Conservation (phyloP, 352 stramenopile species). For the Phytophthora boehmeriae region DNA sequence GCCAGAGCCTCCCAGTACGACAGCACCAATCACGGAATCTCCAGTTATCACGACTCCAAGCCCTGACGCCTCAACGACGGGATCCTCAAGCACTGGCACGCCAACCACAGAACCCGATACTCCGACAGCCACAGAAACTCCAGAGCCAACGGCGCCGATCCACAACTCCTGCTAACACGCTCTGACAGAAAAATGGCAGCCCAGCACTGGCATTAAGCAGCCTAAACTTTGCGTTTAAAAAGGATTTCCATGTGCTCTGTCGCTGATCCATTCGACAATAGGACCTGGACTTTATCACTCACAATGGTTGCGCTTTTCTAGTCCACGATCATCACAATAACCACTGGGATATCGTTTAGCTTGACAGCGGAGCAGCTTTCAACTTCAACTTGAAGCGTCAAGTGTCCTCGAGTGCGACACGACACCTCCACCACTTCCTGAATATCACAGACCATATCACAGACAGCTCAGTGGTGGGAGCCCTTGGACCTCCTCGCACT, state of each 20-base stretch:
- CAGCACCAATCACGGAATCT: constrained; percentile 1
- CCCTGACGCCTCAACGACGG: no score
- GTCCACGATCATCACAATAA: no score
- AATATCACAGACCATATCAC: constrained; percentile 19
- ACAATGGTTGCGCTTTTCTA: no score
- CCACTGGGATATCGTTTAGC: no score
- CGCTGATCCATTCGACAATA: no score
- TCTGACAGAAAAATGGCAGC: neutral
- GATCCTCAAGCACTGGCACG: neutral
- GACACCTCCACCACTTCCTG: neutral
- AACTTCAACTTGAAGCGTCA: neutral
- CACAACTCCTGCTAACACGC: constrained; percentile 19
- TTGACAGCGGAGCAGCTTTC: no score
- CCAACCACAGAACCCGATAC: constrained; percentile 8
- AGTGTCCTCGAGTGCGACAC: neutral
- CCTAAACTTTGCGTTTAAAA: neutral
- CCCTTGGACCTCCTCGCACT: constrained; percentile 2
- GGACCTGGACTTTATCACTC: no score
- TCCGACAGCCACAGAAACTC: constrained; percentile 11
- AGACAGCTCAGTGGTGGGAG: constrained; percentile 23
- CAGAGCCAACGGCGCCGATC: constrained; percentile 15
- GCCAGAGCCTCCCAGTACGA: constrained; percentile 8
- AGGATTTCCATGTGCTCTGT: neutral
- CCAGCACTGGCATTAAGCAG: neutral
- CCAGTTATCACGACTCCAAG: neutral